phyloP scores from a whole-genome alignment of 306 rosid genomes.

The Begonia loranthoides region DNA sequence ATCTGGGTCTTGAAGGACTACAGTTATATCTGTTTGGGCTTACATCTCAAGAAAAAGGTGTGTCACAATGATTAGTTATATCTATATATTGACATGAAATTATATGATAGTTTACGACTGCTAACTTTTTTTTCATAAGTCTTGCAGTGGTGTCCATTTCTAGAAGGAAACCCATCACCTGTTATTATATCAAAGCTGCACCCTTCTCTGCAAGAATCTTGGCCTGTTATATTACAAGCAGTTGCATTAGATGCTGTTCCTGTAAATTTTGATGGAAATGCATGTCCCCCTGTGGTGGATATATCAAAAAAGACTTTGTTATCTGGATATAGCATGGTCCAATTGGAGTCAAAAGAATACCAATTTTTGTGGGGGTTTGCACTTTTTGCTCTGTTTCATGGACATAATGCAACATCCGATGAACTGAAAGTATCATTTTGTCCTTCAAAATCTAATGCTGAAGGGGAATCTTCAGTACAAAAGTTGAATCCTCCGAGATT shows the following conservation, averaged over 20 bases:
- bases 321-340: constrained; percentile 75
- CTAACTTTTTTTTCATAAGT: constrained; percentile 11
- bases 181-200: constrained; percentile 57
- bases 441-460: constrained; percentile 25
- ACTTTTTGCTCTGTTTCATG: constrained; percentile 65
- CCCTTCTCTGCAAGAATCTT: constrained; percentile 87
- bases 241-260: constrained; percentile 92
- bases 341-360: constrained; percentile 54
- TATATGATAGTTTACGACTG: too few species aligned
- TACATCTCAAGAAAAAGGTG: constrained; percentile 64
- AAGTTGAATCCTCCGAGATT: constrained; percentile 35
- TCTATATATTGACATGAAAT: too few species aligned
- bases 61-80: constrained; percentile 2
- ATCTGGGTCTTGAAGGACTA: constrained; percentile 68
- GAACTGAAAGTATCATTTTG: constrained; percentile 37
- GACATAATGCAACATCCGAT: constrained; percentile 35
- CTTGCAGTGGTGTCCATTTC: constrained; percentile 78
- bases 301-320: constrained; percentile 25
- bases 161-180: constrained; percentile 86
- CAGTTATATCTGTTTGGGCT: constrained; percentile 49
- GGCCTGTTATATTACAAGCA: constrained; percentile 97
- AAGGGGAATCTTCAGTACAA: constrained; percentile 27
- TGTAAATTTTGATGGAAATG: constrained; percentile 35
- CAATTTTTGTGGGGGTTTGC: constrained; percentile 85
- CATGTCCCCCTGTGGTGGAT: constrained; percentile 17